phyloP scores from a whole-genome alignment of 441 rosid species.

The Rhodomyrtus psidioides region DNA sequence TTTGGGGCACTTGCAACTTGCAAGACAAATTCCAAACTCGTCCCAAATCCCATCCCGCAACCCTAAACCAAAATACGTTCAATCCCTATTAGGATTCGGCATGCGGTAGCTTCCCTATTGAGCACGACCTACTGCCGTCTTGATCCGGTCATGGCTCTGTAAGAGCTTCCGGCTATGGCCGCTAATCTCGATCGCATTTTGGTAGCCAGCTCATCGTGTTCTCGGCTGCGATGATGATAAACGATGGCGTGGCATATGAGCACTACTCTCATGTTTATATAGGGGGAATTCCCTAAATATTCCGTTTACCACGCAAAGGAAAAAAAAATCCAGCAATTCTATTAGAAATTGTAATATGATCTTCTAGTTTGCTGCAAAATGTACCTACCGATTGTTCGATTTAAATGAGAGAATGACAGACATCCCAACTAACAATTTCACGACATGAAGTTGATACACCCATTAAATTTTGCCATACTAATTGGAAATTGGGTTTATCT shows the following conservation, averaged over 20 bases:
- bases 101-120: fast-evolving
- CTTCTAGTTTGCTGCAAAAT: not conserved
- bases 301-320: not conserved
- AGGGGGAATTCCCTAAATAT: fast-evolving
- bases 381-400: fast-evolving
- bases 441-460: no score
- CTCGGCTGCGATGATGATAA: no score
- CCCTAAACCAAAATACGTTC: not conserved
- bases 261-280: not conserved
- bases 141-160: no score
- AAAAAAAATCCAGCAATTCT: not conserved
- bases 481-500: not conserved
- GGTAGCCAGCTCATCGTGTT: no score
- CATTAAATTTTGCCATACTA: no score
- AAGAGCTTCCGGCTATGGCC: no score
- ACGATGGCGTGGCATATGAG: no score
- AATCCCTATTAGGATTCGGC: not conserved
- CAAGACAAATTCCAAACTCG: not conserved
- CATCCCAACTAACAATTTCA: not conserved
- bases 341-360: not conserved
- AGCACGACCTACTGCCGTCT: fast-evolving
- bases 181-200: no score
- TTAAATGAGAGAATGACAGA: not conserved
- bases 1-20: not conserved
- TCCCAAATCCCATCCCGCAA: fast-evolving